Evolutionary conservation across 106 monocot species (phyloP).

Genomic region (Phalaenopsis aphrodite): DNA sequence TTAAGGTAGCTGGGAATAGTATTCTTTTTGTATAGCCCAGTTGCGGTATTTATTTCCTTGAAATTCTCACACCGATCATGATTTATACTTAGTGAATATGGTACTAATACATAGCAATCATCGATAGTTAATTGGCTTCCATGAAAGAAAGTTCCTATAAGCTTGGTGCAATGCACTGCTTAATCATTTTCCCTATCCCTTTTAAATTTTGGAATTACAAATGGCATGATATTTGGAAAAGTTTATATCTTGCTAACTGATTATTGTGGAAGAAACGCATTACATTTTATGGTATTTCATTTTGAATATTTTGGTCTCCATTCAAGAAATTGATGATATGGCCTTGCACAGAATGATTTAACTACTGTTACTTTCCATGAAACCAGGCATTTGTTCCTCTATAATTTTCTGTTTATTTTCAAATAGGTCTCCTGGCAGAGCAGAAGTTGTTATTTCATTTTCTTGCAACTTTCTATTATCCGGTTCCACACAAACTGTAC

Average conservation of each 20-base stretch:
- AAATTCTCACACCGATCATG: no score
- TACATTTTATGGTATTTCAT: background rate
- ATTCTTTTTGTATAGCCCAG: no score
- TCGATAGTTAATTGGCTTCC: no score
- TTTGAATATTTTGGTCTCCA: background rate
- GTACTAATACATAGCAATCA: no score
- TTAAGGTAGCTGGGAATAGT: no score
- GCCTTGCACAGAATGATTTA: background rate
- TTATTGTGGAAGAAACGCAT: background rate
- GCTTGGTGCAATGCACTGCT: background rate
- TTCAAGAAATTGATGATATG: background rate
- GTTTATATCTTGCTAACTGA: background rate
- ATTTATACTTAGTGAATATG: no score
- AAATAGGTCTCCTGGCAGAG: slow-evolving; percentile 74
- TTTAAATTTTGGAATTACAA: background rate
- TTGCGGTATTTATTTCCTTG: no score
- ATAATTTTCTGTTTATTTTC: slow-evolving; percentile 2
- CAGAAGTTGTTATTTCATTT: slow-evolving; percentile 68
- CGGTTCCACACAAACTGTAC: slow-evolving; percentile 23
- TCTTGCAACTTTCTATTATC: slow-evolving; percentile 56
- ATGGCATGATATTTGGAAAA: background rate
- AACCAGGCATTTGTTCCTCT: background rate
- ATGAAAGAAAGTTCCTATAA: no score
- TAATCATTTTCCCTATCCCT: background rate
- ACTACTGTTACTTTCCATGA: background rate